phyloP scores from a whole-genome alignment of 306 rosid genomes.

The Glycyrrhiza uralensis region DNA sequence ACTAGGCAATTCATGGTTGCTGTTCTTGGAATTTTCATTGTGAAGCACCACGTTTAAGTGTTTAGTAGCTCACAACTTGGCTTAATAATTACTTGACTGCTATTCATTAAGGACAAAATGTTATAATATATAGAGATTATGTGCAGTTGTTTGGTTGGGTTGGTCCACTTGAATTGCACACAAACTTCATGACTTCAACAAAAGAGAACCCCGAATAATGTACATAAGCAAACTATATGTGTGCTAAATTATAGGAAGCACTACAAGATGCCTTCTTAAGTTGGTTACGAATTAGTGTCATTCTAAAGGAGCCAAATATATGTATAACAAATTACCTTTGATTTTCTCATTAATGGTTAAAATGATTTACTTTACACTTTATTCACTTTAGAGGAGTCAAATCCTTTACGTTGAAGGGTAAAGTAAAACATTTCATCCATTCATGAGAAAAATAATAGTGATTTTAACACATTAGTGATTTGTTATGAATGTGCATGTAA shows the following conservation, averaged over 20 bases:
- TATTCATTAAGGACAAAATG: background rate
- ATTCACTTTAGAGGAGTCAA: too few species aligned
- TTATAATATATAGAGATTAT: background rate
- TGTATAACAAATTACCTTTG: too few species aligned
- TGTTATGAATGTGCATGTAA: too few species aligned
- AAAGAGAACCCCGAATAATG: background rate
- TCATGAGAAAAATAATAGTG: too few species aligned
- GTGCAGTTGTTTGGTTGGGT: background rate
- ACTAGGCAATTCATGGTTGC: background rate
- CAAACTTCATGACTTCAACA: slow-evolving; percentile 13
- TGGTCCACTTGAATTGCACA: slow-evolving; percentile 3
- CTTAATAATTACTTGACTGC: background rate
- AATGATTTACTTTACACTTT: too few species aligned
- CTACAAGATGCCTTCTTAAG: background rate
- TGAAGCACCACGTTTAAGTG: background rate
- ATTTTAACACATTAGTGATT: too few species aligned
- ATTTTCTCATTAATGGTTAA: too few species aligned
- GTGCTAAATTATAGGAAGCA: background rate
- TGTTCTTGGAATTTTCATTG: slow-evolving; percentile 13
- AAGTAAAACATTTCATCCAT: too few species aligned
- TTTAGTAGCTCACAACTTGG: background rate
- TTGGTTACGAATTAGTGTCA: background rate
- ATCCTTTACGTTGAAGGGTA: too few species aligned
- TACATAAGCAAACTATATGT: too few species aligned
- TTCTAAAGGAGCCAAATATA: too few species aligned